phyloP scores from a whole-genome alignment of 352 stramenopile species.

The Globisporangium middletonii region DNA sequence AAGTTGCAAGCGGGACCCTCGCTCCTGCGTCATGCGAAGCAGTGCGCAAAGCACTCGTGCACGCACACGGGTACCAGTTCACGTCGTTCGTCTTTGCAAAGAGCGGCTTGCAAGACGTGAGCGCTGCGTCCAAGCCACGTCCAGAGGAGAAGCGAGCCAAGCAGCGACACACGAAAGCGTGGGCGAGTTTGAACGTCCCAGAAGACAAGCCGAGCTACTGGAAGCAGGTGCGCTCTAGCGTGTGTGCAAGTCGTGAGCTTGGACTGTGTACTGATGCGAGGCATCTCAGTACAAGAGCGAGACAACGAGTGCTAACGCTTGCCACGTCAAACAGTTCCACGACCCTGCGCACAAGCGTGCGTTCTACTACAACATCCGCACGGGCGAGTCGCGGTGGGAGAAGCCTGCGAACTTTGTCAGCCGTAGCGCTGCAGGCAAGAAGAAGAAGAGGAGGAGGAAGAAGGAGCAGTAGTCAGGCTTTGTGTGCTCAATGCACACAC shows the following conservation, averaged over 20 bases:
- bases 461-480: background rate
- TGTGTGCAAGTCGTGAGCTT: background rate
- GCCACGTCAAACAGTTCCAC: slow-evolving; percentile 21
- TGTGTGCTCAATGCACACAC: too few relatives aligned
- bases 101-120: slow-evolving; percentile 32
- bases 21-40: slow-evolving; percentile 12
- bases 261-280: background rate
- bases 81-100: slow-evolving; percentile 34
- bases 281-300: too few relatives aligned
- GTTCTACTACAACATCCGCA: slow-evolving; percentile 74
- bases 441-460: slow-evolving; percentile 22
- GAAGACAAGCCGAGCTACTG: slow-evolving; percentile 58
- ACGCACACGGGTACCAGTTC: slow-evolving; percentile 46
- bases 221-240: slow-evolving; percentile 41
- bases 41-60: slow-evolving; percentile 30
- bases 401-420: slow-evolving; percentile 30
- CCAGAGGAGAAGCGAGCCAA: slow-evolving; percentile 28
- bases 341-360: slow-evolving; percentile 30
- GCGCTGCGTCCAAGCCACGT: slow-evolving; percentile 16
- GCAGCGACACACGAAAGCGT: slow-evolving; percentile 34
- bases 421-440: background rate
- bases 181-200: slow-evolving; percentile 17
- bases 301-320: background rate
- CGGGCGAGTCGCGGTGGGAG: slow-evolving; percentile 58
- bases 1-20: slow-evolving; percentile 21